These are phyloP conservation scores for Amaranthus palmeri DNA, from an alignment of 148 eudicot genomes.

Conservation along the genomic window DNA sequence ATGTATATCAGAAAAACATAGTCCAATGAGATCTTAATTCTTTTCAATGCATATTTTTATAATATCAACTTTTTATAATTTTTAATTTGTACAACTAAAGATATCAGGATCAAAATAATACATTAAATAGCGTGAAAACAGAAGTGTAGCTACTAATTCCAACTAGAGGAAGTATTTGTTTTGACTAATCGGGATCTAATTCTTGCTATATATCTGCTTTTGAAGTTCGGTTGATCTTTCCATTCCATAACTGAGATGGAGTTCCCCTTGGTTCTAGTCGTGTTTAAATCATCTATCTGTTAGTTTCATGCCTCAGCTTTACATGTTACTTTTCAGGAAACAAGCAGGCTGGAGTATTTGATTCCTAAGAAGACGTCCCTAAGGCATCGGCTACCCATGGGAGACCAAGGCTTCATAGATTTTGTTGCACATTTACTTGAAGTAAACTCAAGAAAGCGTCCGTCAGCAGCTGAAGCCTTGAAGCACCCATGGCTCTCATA, in stretches of 20 bases:
- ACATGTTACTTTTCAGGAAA: constrained; percentile 52
- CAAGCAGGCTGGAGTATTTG: constrained; percentile 83
- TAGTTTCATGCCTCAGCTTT: not conserved
- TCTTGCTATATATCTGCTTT: not conserved
- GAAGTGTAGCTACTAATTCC: too few species aligned
- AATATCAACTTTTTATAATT: too few species aligned
- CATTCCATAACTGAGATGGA: too few species aligned
- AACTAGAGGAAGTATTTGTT: too few species aligned
- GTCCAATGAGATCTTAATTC: too few species aligned
- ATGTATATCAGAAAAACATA: too few species aligned
- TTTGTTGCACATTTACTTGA: constrained; percentile 84
- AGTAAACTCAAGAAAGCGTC: constrained; percentile 84
- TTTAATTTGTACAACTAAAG: too few species aligned
- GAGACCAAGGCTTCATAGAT: constrained; percentile 99
- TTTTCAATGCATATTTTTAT: too few species aligned
- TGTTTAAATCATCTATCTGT: not conserved
- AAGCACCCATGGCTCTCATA: constrained; percentile 97
- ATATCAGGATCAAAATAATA: too few species aligned
- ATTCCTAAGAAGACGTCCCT: constrained; percentile 96
- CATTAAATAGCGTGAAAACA: too few species aligned
- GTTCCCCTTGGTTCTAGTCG: not conserved
- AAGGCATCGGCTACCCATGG: constrained; percentile 94
- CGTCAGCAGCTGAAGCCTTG: constrained; percentile 92
- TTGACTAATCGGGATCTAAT: too few species aligned
- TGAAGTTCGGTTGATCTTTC: too few species aligned